A percentile compares a stretch with the other conserved stretches of the same genome.
Conservation (phyloP, 192 early-diverging fungal genomes). For the Thamnidium elegans region DNA sequence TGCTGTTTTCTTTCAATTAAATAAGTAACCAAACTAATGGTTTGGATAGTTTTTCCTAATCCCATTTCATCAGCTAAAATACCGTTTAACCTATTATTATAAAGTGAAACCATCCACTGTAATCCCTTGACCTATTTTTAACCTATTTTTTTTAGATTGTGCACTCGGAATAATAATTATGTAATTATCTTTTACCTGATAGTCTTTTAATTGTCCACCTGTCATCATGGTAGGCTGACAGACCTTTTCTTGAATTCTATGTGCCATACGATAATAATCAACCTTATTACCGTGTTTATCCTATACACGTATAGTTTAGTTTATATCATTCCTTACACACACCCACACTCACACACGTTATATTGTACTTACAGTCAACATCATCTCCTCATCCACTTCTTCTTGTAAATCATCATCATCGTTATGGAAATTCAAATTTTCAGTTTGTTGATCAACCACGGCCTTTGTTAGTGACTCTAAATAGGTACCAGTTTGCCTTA, state of each 20-base stretch:
- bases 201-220: slow-evolving; percentile 93
- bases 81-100: slow-evolving; percentile 97
- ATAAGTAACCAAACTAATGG: slow-evolving; percentile 93
- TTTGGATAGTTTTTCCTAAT: slow-evolving; percentile 88
- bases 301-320: neutral
- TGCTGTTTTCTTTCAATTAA: slow-evolving; percentile 93
- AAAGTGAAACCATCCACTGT: slow-evolving; percentile 99
- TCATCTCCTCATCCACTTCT: slow-evolving; percentile 37
- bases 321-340: neutral
- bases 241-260: slow-evolving; percentile 76
- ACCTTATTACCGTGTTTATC: slow-evolving; percentile 44
- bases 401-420: slow-evolving; percentile 35
- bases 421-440: slow-evolving; percentile 46
- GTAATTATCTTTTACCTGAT: slow-evolving; percentile 56
- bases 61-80: slow-evolving; percentile 98
- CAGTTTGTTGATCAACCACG: slow-evolving; percentile 77
- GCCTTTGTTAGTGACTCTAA: slow-evolving; percentile 80
- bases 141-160: neutral
- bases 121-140: slow-evolving; percentile 74
- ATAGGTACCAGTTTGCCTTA: slow-evolving; percentile 87
- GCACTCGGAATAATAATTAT: neutral
- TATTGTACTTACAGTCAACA: slow-evolving; percentile 23
- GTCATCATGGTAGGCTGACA: slow-evolving; percentile 80
- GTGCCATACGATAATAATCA: slow-evolving; percentile 88
- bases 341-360: no score